These are phyloP conservation scores for Zarea fungicola DNA, from an alignment of 2,329 filamentous ascomycete species.

Conservation along the genomic window DNA sequence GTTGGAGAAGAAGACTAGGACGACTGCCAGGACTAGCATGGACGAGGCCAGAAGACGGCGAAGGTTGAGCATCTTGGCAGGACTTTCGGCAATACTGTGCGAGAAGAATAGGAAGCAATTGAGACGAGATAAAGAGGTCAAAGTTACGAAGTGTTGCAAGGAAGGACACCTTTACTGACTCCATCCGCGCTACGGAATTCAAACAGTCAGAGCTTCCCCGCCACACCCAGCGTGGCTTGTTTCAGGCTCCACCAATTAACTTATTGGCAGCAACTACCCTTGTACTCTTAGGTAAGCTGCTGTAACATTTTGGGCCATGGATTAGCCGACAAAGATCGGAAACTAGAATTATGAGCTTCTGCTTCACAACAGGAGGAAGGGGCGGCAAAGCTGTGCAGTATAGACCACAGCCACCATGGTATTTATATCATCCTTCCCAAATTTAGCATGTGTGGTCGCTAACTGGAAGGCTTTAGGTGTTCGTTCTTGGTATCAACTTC, in stretches of 20 bases:
- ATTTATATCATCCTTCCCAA: not conserved
- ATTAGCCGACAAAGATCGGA: slow-evolving; percentile 20
- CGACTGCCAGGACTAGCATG: slow-evolving; percentile 70
- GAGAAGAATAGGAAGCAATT: slow-evolving; percentile 7
- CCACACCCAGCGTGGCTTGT: slow-evolving; percentile 2
- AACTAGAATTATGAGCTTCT: not conserved
- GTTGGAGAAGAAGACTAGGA: slow-evolving; percentile 70
- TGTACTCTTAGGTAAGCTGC: slow-evolving; percentile 6
- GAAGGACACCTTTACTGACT: slow-evolving; percentile 14
- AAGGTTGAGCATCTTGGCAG: slow-evolving; percentile 64
- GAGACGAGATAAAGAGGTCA: slow-evolving; percentile 16
- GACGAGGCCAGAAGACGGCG: slow-evolving; percentile 66
- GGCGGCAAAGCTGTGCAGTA: not conserved
- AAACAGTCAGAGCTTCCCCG: slow-evolving; percentile 5
- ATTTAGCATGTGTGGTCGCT: not conserved
- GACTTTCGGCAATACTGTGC: not conserved
- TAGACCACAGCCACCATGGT: slow-evolving; percentile 14
- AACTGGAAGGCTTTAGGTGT: slow-evolving; percentile 50
- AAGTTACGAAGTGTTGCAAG: slow-evolving; percentile 13
- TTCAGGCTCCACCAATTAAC: slow-evolving; percentile 6
- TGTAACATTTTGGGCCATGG: slow-evolving; percentile 18
- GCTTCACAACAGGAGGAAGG: slow-evolving; percentile 2
- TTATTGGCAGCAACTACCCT: not conserved
- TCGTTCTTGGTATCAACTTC: slow-evolving; percentile 85
- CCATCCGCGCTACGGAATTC: slow-evolving; percentile 9